Evolutionary conservation across 192 early-diverging fungal species (phyloP), one percentile per base, ranked within the genome.

Genomic region (Coemansia sp.): DNA sequence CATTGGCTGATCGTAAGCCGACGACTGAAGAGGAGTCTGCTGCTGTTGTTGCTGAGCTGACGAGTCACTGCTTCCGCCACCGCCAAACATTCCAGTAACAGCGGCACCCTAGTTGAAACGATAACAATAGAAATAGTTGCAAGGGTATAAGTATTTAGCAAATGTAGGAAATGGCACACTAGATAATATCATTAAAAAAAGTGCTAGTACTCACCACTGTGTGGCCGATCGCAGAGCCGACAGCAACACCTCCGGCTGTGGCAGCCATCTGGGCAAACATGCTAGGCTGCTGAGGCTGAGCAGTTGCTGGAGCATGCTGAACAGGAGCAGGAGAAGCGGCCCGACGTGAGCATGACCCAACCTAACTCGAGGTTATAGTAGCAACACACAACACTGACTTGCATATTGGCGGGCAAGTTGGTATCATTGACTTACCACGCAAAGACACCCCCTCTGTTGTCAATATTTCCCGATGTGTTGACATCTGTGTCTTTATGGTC

Each of bases 201-300:
- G 27, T 27, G 27, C 27, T 27, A 27, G 27, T 27, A 27, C 27
- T 27, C 27, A 27, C 27, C 27, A 27, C 27, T 27, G 27, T 27
- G 1, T 27, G 27, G 27, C 27, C 27, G 41, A 93, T 87, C 51
- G 92, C 92, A 62, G 89, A 90, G 60, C 94, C 96, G n/a, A 97
- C 91, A 70, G 94, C 96, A 49, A 95, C 94, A 86, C 94, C 94
- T 51, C 93, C 96, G 64, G 94, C 96, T 24, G 96, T 96, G 16
- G 94, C 86, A n/a, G 94, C 96, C 93, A 96, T 95, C 84, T 96
- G 78, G 18, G 78, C 68, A 74, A 85, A 73, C 42, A 94, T 68
- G 42, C 91, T 90, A 31, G 92, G 91, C 77, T 92, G 90, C 79
- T 89, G 88, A 24, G 89, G 89, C 70, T 65, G 73, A 33, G 82